phyloP scores from a whole-genome alignment of 768 basidiomycete genomes.

The Xerocomus spinulosus region DNA sequence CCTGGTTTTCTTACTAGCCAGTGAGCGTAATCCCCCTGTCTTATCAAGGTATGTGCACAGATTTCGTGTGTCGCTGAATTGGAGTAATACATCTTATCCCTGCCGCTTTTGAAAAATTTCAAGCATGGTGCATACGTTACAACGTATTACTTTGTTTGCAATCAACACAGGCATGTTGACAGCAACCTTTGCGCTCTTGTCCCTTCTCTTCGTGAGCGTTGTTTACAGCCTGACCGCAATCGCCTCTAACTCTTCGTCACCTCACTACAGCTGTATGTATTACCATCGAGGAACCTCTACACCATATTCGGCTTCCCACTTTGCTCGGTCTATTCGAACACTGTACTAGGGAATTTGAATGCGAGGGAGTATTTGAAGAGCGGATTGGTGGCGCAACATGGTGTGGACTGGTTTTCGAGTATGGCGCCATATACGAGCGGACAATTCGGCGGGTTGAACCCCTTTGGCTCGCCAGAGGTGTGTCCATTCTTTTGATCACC shows the following conservation, averaged over 20 bases:
- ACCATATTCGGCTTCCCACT: neutral
- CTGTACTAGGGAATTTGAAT: conserved; percentile 1
- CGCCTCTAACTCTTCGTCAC: too few species aligned
- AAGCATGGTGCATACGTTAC: conserved; percentile 9
- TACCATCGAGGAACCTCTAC: neutral
- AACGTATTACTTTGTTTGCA: conserved; percentile 7
- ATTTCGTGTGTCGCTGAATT: too few species aligned
- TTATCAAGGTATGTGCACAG: too few species aligned
- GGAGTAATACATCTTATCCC: too few species aligned
- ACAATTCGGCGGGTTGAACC: too few species aligned
- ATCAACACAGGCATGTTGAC: conserved; percentile 38
- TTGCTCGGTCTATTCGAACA: neutral
- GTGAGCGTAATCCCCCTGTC: too few species aligned
- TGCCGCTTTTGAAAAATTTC: neutral
- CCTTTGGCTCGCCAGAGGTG: too few species aligned
- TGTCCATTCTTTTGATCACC: too few species aligned
- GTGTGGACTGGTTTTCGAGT: too few species aligned
- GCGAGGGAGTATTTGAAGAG: neutral
- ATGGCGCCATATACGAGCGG: too few species aligned
- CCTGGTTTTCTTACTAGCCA: too few species aligned
- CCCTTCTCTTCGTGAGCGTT: conserved; percentile 41
- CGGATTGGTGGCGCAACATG: neutral
- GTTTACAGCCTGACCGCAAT: neutral
- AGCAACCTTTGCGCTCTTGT: conserved; percentile 46
- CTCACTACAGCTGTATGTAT: too few species aligned